Conservation (phyloP, 1,139 yeast species). For the Pichia norvegensis region DNA sequence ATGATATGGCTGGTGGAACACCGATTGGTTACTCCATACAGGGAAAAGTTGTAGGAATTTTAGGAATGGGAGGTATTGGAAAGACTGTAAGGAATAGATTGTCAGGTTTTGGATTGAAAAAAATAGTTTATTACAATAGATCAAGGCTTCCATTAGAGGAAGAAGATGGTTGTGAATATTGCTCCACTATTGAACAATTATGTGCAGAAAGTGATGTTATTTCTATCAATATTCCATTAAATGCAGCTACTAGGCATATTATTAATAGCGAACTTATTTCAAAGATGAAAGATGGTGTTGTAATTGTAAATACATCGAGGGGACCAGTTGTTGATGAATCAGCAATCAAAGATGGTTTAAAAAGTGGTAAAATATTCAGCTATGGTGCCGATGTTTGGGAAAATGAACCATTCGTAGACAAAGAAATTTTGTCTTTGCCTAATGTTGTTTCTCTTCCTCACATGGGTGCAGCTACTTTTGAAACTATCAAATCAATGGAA, state of each 20-base stretch:
- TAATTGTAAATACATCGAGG: conserved; percentile 57
- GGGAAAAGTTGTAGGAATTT: conserved; percentile 58
- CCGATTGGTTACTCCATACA: conserved; percentile 52
- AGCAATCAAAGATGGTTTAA: conserved; percentile 51
- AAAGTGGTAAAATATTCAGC: conserved; percentile 60
- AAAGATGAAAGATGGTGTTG: conserved; percentile 61
- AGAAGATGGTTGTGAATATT: conserved; percentile 47
- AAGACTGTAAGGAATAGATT: conserved; percentile 62
- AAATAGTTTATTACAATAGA: conserved; percentile 60
- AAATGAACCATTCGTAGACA: conserved; percentile 62
- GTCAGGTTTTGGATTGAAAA: conserved; percentile 53
- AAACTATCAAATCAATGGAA: conserved; percentile 50
- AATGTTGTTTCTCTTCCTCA: conserved; percentile 68
- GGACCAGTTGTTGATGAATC: conserved; percentile 51
- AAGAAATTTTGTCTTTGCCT: conserved; percentile 47
- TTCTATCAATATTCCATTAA: conserved; percentile 57
- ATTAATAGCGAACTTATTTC: conserved; percentile 45
- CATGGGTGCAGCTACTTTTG: conserved; percentile 68
- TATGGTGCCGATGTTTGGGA: conserved; percentile 87
- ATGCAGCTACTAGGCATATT: conserved; percentile 39
- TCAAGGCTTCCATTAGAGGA: conserved; percentile 44
- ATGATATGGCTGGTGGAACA: conserved; percentile 35
- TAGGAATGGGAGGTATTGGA: conserved; percentile 82
- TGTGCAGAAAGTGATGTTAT: conserved; percentile 50
- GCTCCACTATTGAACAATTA: conserved; percentile 47